Evolutionary conservation across 768 basidiomycete species (phyloP), one percentile per base, ranked within the genome.

Genomic region (Mycena olivaceomarginata): DNA sequence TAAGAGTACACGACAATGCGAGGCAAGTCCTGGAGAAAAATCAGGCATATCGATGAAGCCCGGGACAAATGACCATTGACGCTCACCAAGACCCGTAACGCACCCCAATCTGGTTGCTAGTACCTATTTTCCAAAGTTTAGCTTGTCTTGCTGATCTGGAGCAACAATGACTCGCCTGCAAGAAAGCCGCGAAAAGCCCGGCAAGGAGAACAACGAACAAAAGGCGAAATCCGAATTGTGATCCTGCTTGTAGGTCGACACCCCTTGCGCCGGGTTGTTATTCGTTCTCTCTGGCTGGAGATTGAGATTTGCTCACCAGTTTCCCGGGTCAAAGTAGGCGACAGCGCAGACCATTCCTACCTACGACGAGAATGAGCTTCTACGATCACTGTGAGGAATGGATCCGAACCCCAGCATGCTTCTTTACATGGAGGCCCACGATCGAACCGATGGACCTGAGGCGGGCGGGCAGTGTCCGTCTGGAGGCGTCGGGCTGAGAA

Each of bases 141-240:
- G 16, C 15, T 37, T 59, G 11, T 25, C 15, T 60, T 39, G 37
- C 4, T 22, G 11, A 59, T 59, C 37, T 25, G 13, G 5, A 60
- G 37, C 13, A n/a, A 60, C n/a, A 8, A 60, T 39, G 20, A 60
- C 59, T 37, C 18, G 9, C 59, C 94, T 98, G 98, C 13, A 97
- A 88, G 77, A 95, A 93, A 2, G 94, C 94, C 16, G 96, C 97
- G 72, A 95, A 93, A 9, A 98, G 12, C 11, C 97, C 97, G 2
- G 97, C 88, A n/a, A 98, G 84, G 8, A 98, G 89, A 13, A 99
- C 93, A 20, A 96, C 89, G 85, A 98, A 98, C 43, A 99, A 90
- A 16, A 98, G 89, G 77, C 91, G 91, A 85, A 98, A 98, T 1
- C 98, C 97, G 82, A 91, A 98, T 72, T 93, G 84, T 22, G 95